Conservation (phyloP, 2,329 filamentous ascomycete species). For the Pezicula neosporulosa region DNA sequence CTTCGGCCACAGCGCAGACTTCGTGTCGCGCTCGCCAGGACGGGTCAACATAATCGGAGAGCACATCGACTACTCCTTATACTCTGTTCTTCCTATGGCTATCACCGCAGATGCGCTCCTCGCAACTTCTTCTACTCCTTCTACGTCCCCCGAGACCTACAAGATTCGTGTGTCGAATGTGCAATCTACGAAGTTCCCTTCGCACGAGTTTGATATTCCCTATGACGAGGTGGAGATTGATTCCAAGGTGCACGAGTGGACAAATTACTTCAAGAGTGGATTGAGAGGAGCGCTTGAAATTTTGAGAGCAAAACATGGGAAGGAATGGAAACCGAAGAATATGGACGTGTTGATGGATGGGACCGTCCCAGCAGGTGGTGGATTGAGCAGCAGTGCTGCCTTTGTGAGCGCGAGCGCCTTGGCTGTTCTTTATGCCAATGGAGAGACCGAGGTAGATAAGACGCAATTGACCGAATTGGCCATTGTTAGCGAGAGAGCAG, state of each 20-base stretch:
- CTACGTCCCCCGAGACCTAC: conserved; percentile 48
- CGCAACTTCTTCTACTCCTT: conserved; percentile 61
- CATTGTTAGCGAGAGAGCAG: conserved; percentile 88
- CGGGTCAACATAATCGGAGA: conserved; percentile 98
- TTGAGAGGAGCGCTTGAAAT: conserved; percentile 77
- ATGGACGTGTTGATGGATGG: conserved; percentile 92
- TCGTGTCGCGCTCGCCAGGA: conserved; percentile 86
- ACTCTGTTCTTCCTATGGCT: conserved; percentile 93
- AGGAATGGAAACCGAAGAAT: conserved; percentile 62
- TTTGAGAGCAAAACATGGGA: conserved; percentile 62
- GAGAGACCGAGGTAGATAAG: conserved; percentile 76
- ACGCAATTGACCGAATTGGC: conserved; percentile 88
- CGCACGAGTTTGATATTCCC: conserved; percentile 71
- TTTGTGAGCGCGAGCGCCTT: conserved; percentile 89
- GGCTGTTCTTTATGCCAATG: conserved; percentile 83
- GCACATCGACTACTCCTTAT: conserved; percentile 98
- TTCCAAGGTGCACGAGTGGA: conserved; percentile 84
- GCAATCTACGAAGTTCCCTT: conserved; percentile 69
- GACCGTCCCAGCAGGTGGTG: conserved; percentile 86
- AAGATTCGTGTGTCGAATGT: conserved; percentile 79
- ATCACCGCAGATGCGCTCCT: conserved; percentile 89
- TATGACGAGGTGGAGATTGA: conserved; percentile 72
- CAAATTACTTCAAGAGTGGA: conserved; percentile 97
- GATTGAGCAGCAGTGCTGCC: conserved; percentile 88
- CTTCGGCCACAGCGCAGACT: conserved; percentile 71